phyloP scores from a whole-genome alignment of 306 rosid genomes.

The Quercus parvula region DNA sequence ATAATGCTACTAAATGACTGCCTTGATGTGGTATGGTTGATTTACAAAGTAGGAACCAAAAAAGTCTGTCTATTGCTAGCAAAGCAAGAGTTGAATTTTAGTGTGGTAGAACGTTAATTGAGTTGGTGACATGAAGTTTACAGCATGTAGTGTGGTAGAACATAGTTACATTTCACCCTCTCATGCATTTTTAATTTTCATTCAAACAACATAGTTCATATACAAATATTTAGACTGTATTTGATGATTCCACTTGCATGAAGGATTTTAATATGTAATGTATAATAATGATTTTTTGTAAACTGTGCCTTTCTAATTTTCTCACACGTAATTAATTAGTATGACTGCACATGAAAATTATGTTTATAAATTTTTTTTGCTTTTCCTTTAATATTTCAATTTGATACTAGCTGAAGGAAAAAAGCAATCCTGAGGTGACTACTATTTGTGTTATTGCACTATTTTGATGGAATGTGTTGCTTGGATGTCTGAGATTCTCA shows the following conservation, averaged over 20 bases:
- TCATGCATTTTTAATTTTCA: neutral
- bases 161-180: neutral
- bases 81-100: neutral
- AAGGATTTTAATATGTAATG: neutral
- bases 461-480: slow-evolving; percentile 6
- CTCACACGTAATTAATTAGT: neutral
- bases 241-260: neutral
- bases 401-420: neutral
- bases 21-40: neutral
- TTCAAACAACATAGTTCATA: neutral
- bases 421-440: neutral
- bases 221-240: neutral
- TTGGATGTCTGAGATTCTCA: neutral
- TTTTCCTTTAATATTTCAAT: slow-evolving; percentile 1
- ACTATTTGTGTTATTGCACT: slow-evolving; percentile 8
- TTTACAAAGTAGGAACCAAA: neutral
- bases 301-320: neutral
- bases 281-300: neutral
- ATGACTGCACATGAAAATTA: neutral
- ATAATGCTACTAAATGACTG: neutral
- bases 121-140: neutral
- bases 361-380: neutral
- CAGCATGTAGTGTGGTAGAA: neutral
- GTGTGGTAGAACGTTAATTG: too few relatives aligned
- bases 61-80: neutral